Percentiles rank a stretch among this genome's conserved stretches.
Conservation (phyloP, 345 rosid species). For the Acer campestre region DNA sequence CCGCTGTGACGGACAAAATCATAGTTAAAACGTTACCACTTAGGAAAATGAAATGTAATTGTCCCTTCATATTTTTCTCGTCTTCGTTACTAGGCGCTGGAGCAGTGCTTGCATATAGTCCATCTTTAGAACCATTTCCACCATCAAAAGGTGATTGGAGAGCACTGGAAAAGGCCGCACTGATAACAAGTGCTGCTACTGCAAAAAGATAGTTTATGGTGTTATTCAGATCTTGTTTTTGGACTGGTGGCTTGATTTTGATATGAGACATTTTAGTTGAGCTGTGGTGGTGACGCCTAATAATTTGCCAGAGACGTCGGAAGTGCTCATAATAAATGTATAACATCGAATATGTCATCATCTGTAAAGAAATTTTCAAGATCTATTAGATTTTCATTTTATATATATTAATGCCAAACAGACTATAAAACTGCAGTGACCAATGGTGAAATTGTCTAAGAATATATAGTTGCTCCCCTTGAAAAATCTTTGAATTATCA, state of each 20-base stretch:
- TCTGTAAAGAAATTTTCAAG: not conserved
- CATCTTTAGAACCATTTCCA: not conserved
- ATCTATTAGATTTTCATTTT: no score
- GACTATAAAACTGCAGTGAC: no score
- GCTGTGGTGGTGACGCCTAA: not conserved
- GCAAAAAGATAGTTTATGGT: slow-evolving; percentile 26
- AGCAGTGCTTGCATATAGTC: no score
- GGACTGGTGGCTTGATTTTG: not conserved
- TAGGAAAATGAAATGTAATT: not conserved
- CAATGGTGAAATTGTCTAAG: no score
- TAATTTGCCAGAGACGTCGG: not conserved
- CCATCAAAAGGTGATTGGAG: not conserved
- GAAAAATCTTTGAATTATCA: no score
- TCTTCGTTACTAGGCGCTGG: no score
- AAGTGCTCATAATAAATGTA: not conserved
- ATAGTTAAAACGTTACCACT: not conserved
- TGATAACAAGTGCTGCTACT: slow-evolving; percentile 25
- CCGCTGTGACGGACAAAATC: not conserved
- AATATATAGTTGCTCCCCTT: no score
- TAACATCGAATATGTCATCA: not conserved
- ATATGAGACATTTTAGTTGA: not conserved
- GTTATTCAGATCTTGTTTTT: not conserved
- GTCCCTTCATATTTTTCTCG: no score
- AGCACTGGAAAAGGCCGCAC: slow-evolving; percentile 27
- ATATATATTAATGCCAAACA: no score